Conservation (phyloP, 495 filamentous ascomycete species). For the Neurospora hispaniola region DNA sequence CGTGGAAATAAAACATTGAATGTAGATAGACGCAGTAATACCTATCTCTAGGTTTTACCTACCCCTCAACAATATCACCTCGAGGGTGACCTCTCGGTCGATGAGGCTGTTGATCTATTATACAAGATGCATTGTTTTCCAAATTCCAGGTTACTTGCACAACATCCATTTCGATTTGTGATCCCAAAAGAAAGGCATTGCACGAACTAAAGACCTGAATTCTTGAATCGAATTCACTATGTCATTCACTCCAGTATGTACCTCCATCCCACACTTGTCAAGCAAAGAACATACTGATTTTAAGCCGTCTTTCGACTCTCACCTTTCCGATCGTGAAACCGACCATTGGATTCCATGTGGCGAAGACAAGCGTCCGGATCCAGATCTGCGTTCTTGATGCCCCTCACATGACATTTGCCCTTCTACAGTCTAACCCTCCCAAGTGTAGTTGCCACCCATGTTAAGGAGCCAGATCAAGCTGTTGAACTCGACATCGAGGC, state of each 20-base stretch:
- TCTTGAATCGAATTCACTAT: no score
- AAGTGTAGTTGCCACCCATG: slow-evolving; percentile 26
- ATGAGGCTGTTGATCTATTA: not conserved
- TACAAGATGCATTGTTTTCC: not conserved
- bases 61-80: not conserved
- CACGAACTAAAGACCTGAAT: no score
- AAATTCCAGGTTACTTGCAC: no score
- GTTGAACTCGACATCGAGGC: slow-evolving; percentile 29
- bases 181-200: no score
- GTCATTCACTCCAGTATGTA: no score
- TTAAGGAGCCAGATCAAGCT: slow-evolving; percentile 27
- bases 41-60: not conserved
- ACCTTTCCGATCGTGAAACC: not conserved
- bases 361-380: not conserved
- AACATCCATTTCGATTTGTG: no score
- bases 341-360: not conserved
- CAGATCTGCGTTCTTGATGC: not conserved
- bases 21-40: not conserved
- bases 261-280: not conserved
- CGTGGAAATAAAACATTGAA: not conserved
- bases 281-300: not conserved
- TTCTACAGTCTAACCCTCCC: slow-evolving; percentile 17
- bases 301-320: not conserved
- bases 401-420: not conserved
- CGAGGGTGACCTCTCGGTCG: not conserved